phyloP scores from a whole-genome alignment of 306 rosid species.

The Medicago arabica region DNA sequence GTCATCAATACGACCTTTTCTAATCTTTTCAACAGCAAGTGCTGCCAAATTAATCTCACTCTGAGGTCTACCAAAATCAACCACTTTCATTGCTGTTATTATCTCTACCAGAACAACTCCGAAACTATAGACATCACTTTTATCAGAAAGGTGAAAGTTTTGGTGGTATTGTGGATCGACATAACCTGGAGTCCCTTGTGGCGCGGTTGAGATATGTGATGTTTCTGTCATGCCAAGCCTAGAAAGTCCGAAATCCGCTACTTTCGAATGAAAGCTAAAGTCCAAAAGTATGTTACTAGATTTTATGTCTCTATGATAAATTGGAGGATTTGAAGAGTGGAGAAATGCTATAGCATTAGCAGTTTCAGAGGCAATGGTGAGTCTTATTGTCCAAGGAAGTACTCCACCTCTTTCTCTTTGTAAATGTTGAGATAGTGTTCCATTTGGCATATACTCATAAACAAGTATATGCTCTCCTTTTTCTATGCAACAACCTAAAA shows the following conservation, averaged over 20 bases:
- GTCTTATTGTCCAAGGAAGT: conserved; percentile 84
- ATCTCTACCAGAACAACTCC: conserved; percentile 95
- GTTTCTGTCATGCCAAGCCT: conserved; percentile 84
- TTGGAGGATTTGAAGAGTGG: conserved; percentile 88
- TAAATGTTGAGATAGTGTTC: conserved; percentile 86
- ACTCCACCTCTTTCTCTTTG: conserved; percentile 69
- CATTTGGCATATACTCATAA: conserved; percentile 92
- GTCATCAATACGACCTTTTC: conserved; percentile 77
- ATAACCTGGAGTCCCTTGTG: conserved; percentile 98
- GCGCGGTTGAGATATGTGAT: conserved; percentile 94
- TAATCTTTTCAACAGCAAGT: conserved; percentile 89
- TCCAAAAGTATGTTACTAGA: conserved; percentile 92
- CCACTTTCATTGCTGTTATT: conserved; percentile 85
- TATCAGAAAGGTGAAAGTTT: conserved; percentile 93
- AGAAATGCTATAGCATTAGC: conserved; percentile 92
- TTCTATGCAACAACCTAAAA: conserved; percentile 93
- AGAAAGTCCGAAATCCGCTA: conserved; percentile 99
- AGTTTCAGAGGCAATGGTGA: conserved; percentile 90
- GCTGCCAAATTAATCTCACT: conserved; percentile 90
- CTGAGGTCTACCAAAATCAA: conserved; percentile 78
- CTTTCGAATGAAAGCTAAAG: conserved; percentile 76
- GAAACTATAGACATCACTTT: conserved; percentile 92
- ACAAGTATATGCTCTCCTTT: conserved; percentile 88
- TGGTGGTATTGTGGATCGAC: conserved; percentile 98
- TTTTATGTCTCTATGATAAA: conserved; percentile 91